phyloP scores from a whole-genome alignment of 352 stramenopile species.

The Phytophthora sojae region DNA sequence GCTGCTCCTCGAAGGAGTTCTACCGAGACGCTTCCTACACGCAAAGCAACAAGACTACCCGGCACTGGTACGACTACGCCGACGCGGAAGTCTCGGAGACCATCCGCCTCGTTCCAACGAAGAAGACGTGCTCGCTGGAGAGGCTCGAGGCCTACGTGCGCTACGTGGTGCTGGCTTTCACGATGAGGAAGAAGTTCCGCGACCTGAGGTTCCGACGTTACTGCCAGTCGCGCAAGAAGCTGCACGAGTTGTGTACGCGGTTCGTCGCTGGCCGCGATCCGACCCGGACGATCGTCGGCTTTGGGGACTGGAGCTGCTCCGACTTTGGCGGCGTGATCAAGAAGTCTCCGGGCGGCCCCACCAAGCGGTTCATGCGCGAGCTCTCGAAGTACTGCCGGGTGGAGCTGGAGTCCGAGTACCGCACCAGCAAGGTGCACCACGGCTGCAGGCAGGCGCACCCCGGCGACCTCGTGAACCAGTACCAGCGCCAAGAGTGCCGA shows the following conservation, averaged over 20 bases:
- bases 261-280: no score
- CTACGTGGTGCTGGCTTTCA: no score
- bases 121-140: not conserved
- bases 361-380: not conserved
- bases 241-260: no score
- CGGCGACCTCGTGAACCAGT: not conserved
- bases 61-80: not conserved
- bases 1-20: not conserved
- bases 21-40: not conserved
- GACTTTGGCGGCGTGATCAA: not conserved
- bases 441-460: not conserved
- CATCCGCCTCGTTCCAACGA: not conserved
- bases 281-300: no score
- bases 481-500: not conserved
- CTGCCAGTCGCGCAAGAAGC: no score
- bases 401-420: constrained; percentile 3
- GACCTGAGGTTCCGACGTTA: no score
- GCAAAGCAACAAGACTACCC: not conserved
- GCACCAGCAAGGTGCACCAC: not conserved
- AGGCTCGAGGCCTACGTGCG: no score
- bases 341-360: not conserved
- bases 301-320: no score
- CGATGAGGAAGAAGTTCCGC: no score
- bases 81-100: not conserved
- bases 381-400: not conserved